Base-by-base conservation (phyloP, 768 basidiomycete genomes). In the Trametes coccinea region DNA sequence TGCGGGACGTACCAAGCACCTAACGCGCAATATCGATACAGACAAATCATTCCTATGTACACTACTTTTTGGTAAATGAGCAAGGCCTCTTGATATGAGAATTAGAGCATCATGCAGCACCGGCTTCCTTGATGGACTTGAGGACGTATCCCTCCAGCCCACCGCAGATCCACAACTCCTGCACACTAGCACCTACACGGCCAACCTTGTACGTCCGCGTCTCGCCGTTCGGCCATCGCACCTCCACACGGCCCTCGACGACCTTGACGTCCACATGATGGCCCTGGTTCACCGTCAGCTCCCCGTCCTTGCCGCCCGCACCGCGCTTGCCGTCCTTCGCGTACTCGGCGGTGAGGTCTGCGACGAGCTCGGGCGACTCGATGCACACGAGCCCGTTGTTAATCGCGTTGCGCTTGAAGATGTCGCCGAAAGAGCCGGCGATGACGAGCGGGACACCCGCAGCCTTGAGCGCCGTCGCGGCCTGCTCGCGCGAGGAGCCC, bases 341-440 rank as follows among this genome's bases (percentile, higher is more conserved):
- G 71, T 88, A 93, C 49, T 76, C 74, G 43, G 77, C 75, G 1
- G 97, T 98, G 57, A 98, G 79, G 67, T 97, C 94, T 16, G 78
- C 76, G 16, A 98, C 89, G 43, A 99, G 84, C 69, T 90, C 91
- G 0, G 96, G 95, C 60, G 86, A 90, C 76, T 98, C 96, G 47
- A 98, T 75, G 71, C 97, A 97, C 53, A 99, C 92, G 5, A 99
- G 81, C 9, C 95, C 96, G 72, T 99, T 98, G 78, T 99, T 99
- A 78, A 98, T 98, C 16, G 94, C 91, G 74, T 99, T 99, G 34
- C 97, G 87, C 79, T 98, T 98, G 83, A 97, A 99, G 70, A 98
- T 98, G 73, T 99, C 97, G 9, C 97, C 96, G 67, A 99, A 99
- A 33, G 95, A 97, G 37, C 95, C 97, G n/a, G 94, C 94, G 60